Evolutionary conservation across 306 rosid genomes (phyloP), one percentile per base, ranked within the genome.

Genomic region (Pterocarpus macrocarpus): DNA sequence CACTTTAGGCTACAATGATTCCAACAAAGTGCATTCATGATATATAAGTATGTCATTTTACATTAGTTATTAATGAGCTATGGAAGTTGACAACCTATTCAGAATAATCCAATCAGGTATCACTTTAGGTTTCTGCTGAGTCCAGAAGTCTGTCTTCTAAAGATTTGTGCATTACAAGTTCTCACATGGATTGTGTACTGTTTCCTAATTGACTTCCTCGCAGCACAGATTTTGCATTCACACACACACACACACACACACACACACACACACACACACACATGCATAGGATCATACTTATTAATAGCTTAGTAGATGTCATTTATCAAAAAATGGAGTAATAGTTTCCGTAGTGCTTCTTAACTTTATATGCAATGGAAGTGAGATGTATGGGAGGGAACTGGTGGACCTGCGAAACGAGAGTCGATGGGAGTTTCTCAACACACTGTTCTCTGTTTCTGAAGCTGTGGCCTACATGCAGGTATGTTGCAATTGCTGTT

Each of bases 391-490:
- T 43, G 98, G 99, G 82, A 88, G 98, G 89, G 99, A 95, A 87
- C 88, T 95, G 80, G 98, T 95, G 89, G 98, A 95, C 85, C 90
- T 95, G 84, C 95, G 98, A 62, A 93, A 90, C 56, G 94, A 93
- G 84, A 88, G 81, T 86, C 88, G 83, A 86, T 95, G 99, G 99
- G 98, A 90, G 83, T 95, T 95, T 84, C 93, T 95, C 81, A 95
- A 95, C 62, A 95, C 99, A 39, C 80, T 95, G 32, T 95, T 95
- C 91, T 95, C 99, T 32, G 98, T 95, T 83, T 95, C 97, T 34
- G 98, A 93, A 84, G 99, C 98, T 84, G 99, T 95, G 87, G 99
- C 99, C 43, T 95, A 91, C 85, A 92, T 95, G 97, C 99, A 95
- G 99, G 99, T 93, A 86, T 32, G 62, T 43, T 69, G 57, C 62